phyloP scores from a whole-genome alignment of 108 stramenopile genomes.

The Cyclotella baltica region DNA sequence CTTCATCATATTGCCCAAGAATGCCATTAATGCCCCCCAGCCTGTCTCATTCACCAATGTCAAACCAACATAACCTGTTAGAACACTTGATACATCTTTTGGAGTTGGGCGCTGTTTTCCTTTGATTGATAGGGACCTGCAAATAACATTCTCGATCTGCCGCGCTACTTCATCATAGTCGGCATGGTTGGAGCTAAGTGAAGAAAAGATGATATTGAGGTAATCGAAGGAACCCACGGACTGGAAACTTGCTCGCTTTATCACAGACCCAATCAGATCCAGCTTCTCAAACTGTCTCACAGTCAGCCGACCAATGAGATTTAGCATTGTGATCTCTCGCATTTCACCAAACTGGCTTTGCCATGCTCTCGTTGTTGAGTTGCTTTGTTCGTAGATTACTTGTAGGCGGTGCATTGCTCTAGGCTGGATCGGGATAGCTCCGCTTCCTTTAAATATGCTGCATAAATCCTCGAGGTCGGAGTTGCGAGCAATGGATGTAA shows the following conservation, averaged over 20 bases:
- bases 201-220: not conserved
- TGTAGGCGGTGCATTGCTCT: not conserved
- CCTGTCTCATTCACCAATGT: not conserved
- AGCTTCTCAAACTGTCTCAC: not conserved
- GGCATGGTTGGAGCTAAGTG: not conserved
- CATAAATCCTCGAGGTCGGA: not conserved
- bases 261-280: constrained; percentile 1
- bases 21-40: not conserved
- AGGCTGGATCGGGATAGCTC: not conserved
- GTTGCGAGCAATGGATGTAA: not conserved
- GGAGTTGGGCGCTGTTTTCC: not conserved
- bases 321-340: not conserved
- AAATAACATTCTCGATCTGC: not conserved
- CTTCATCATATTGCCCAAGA: not conserved
- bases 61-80: not conserved
- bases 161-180: not conserved
- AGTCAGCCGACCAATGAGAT: not conserved
- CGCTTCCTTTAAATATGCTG: not conserved
- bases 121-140: not conserved
- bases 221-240: not conserved
- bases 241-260: constrained; percentile 5
- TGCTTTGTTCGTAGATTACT: not conserved
- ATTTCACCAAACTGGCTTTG: not conserved
- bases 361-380: not conserved
- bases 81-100: not conserved